These are phyloP conservation scores for Microcos paniculata DNA, from an alignment of 345 rosid species.

Conservation along the genomic window DNA sequence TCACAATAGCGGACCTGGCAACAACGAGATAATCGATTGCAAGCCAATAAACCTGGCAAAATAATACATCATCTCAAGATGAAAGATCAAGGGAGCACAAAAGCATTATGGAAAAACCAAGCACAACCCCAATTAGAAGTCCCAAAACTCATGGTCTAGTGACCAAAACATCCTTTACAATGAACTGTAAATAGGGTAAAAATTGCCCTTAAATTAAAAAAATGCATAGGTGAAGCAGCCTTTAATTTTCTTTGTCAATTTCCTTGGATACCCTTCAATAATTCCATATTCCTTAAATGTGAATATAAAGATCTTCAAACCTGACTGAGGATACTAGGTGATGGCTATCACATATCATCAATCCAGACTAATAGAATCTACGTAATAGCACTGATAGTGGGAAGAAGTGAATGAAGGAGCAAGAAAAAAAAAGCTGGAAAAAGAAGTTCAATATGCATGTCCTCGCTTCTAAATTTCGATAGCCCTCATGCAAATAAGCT, in stretches of 20 bases:
- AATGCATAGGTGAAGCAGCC: neutral
- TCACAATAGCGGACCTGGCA: conserved; percentile 86
- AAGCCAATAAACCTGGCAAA: conserved; percentile 89
- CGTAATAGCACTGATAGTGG: neutral
- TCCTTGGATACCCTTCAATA: neutral
- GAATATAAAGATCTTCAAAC: conserved; percentile 5
- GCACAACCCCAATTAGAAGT: neutral
- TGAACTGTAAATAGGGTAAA: neutral
- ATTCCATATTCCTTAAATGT: neutral
- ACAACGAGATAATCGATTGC: conserved; percentile 77
- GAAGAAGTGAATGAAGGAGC: neutral
- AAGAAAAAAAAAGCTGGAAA: neutral
- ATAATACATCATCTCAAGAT: conserved; percentile 12
- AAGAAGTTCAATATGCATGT: too few relatives aligned
- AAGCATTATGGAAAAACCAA: neutral
- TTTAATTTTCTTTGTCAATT: neutral
- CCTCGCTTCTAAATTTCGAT: neutral
- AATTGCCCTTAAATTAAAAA: neutral
- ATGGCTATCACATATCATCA: neutral
- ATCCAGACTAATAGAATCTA: neutral
- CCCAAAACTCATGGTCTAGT: neutral
- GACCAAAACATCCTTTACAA: neutral
- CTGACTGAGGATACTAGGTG: neutral
- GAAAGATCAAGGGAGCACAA: neutral
- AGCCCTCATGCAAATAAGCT: neutral